phyloP scores from a whole-genome alignment of 306 rosid species.

The Medicago arabica region DNA sequence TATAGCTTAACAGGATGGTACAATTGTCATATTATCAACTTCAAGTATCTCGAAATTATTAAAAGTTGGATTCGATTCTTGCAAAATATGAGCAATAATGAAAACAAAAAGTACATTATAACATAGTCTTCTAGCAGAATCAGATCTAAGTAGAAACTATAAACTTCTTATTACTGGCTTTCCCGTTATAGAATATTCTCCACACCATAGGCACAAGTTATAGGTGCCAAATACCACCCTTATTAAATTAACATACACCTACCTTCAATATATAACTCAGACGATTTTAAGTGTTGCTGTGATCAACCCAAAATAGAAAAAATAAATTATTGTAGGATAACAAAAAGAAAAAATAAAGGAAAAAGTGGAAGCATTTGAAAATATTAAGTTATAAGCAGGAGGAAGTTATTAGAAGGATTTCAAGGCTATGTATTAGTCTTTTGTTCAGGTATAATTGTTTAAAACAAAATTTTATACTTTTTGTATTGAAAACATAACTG shows the following conservation, averaged over 20 bases:
- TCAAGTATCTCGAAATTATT: conserved; percentile 16
- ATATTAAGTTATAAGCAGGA: background rate
- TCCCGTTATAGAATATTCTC: background rate
- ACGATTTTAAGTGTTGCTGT: background rate
- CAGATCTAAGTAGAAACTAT: background rate
- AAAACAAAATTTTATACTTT: no score
- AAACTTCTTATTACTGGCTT: background rate
- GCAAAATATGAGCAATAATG: conserved; percentile 11
- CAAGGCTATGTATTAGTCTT: background rate
- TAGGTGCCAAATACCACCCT: background rate
- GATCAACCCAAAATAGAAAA: background rate
- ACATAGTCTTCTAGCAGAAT: conserved; percentile 1
- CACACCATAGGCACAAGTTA: background rate
- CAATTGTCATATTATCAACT: conserved; percentile 34
- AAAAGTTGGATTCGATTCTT: conserved; percentile 16
- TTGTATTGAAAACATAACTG: no score
- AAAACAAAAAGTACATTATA: background rate
- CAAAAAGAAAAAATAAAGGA: background rate
- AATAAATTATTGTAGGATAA: background rate
- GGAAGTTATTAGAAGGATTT: background rate
- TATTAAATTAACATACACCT: background rate
- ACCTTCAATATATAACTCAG: background rate
- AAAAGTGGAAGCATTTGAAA: background rate
- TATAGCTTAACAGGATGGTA: background rate
- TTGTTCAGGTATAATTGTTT: background rate